Conservation (phyloP, 2,329 filamentous ascomycete species). For the Ustulina deusta region DNA sequence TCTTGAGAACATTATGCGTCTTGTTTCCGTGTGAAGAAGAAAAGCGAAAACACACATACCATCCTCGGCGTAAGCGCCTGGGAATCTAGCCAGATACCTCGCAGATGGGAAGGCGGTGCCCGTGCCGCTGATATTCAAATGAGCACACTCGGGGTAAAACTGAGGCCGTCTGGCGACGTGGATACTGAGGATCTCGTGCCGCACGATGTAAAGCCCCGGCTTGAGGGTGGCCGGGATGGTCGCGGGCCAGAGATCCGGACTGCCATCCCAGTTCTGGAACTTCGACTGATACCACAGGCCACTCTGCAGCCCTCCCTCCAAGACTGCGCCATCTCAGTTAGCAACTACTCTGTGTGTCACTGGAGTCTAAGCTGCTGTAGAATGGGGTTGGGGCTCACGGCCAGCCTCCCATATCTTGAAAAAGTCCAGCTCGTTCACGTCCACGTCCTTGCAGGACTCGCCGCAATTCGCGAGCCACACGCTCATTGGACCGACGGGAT, state of each 20-base stretch:
- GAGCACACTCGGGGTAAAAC: constrained; percentile 57
- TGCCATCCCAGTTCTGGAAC: constrained; percentile 56
- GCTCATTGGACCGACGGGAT: constrained; percentile 57
- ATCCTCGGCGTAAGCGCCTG: constrained; percentile 52
- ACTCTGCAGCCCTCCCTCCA: constrained; percentile 51
- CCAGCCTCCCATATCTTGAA: constrained; percentile 58
- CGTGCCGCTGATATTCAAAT: constrained; percentile 52
- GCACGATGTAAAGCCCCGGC: constrained; percentile 62
- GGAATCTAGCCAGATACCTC: constrained; percentile 52
- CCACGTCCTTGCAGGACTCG: constrained; percentile 47
- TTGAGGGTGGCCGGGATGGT: constrained; percentile 60
- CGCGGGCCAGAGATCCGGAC: constrained; percentile 57
- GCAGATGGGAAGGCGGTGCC: constrained; percentile 48
- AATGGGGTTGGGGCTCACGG: constrained; percentile 1
- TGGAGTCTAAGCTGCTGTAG: neutral
- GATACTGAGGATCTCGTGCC: constrained; percentile 65
- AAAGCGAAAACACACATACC: constrained; percentile 47
- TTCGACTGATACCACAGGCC: constrained; percentile 56
- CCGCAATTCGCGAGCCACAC: constrained; percentile 55
- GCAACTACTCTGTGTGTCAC: neutral
- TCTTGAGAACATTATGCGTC: neutral
- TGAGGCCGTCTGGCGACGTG: constrained; percentile 62
- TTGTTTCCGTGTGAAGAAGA: neutral
- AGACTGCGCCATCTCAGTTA: constrained; percentile 35
- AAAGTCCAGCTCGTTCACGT: constrained; percentile 52